Conservation (phyloP, 129 eudicot genomes). For the Gnaphalium uliginosum region DNA sequence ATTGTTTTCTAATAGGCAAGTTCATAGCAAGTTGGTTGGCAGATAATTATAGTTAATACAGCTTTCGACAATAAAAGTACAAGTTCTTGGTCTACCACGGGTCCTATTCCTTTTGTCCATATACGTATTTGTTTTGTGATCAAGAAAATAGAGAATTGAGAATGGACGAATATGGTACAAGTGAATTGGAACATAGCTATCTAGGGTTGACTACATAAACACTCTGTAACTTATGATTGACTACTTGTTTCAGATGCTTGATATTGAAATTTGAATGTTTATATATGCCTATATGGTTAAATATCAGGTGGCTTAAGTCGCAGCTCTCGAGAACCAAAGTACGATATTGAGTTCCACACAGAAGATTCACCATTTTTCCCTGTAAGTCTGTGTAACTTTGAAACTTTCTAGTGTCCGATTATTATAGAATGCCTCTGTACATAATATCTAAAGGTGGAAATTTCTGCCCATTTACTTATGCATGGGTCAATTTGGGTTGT, state of each 20-base stretch:
- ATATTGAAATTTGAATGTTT: background rate
- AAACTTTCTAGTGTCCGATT: background rate
- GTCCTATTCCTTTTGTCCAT: background rate
- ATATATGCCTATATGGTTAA: background rate
- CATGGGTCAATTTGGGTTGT: background rate
- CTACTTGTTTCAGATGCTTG: background rate
- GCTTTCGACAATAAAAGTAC: background rate
- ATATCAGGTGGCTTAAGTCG: slow-evolving; percentile 67
- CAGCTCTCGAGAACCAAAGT: slow-evolving; percentile 88
- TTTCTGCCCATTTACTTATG: background rate
- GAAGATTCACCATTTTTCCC: slow-evolving; percentile 81
- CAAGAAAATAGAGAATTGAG: background rate
- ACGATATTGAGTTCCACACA: slow-evolving; percentile 76
- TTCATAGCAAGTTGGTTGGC: slow-evolving; percentile 1
- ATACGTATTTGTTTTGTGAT: background rate
- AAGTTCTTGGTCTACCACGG: background rate
- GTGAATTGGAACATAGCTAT: background rate
- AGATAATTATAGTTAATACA: background rate
- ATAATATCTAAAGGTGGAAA: background rate
- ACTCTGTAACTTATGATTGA: background rate
- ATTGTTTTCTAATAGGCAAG: background rate
- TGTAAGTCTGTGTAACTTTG: slow-evolving; percentile 41
- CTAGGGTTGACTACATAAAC: background rate
- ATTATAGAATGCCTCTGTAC: background rate
- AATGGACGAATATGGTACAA: background rate